Evolutionary conservation across 495 filamentous ascomycete species (phyloP).

Genomic region (Cercophora newfieldiana): DNA sequence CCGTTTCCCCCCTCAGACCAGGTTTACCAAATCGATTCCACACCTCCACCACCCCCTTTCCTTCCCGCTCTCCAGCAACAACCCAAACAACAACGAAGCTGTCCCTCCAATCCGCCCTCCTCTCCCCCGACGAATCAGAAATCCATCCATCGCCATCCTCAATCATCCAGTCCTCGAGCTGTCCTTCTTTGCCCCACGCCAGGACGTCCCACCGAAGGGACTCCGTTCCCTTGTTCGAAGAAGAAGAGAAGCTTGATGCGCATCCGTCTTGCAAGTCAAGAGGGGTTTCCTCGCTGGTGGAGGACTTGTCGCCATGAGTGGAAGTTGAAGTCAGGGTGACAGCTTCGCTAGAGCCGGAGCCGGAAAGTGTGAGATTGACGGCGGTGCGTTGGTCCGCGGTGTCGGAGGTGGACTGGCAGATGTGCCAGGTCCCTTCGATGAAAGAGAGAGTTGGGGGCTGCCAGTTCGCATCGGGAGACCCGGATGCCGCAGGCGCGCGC

Average conservation of each 20-base stretch:
- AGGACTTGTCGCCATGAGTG: too few relatives aligned
- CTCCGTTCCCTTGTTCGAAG: not conserved
- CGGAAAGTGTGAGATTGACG: too few relatives aligned
- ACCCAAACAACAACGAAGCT: conserved; percentile 21
- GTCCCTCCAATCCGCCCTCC: conserved; percentile 20
- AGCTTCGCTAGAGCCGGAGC: too few relatives aligned
- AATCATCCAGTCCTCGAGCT: conserved; percentile 24
- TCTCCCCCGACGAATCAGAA: conserved; percentile 15
- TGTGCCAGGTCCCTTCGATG: too few relatives aligned
- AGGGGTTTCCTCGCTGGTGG: too few relatives aligned
- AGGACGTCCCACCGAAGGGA: conserved; percentile 3
- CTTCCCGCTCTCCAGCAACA: not conserved
- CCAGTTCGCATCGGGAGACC: too few relatives aligned
- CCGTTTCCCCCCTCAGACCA: conserved; percentile 12
- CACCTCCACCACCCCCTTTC: conserved; percentile 9
- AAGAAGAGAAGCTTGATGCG: not conserved
- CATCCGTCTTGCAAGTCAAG: too few relatives aligned
- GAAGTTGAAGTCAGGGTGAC: too few relatives aligned
- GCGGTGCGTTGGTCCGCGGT: too few relatives aligned
- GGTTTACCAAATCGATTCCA: conserved; percentile 13
- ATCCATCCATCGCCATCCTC: conserved; percentile 19
- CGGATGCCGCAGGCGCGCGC: too few relatives aligned
- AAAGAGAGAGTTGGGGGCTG: too few relatives aligned
- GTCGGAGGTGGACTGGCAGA: too few relatives aligned
- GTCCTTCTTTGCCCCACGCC: conserved; percentile 21